Evolutionary conservation across 768 basidiomycete genomes (phyloP), one percentile per base, ranked within the genome.

Genomic region (Paxillus ammoniavirescens): DNA sequence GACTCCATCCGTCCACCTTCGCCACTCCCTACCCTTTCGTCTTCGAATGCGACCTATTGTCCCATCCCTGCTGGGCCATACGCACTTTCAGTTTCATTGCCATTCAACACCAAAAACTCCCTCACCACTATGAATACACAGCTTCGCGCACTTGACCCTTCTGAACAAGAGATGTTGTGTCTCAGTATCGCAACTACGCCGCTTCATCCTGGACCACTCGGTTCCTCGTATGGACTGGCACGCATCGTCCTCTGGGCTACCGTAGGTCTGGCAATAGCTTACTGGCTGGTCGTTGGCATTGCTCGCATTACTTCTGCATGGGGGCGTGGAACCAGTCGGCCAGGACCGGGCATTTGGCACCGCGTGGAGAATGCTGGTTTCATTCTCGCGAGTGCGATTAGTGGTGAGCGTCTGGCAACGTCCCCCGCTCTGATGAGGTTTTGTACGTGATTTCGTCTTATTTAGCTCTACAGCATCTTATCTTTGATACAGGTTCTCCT

Each of bases 381-480:
- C 61, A 87, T 98, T 61, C 73, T 96, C 38, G 90, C 93, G 17
- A 95, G 94, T 71, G 93, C 94, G 0, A 83, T 96, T 60, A 94
- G 93, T 51, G 97, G 96, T 5, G 93, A 95, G 67, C 81, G 90
- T 36, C 77, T 98, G 36, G 84, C 92, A 4, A 82, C 86, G 23
- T 88, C 87, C 17, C 91, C 92, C 14, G 91, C 92, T 0, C 76
- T 98, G 49, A 79, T 97, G 73, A 77, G 95, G 48, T 98, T 94
- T 65, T 86, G 93, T 93, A 66, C 65, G 90, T 76, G 47, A 31
- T 38, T 56, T 48, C 45, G 23, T 45, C 53, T 52, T 47, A 37
- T 42, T 37, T 48, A 21, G 50, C 56, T 35, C 55, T 60, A 42
- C 44, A 53, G 33, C 52, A 30, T 23, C 61, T 63, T 47, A 64